Conservation (phyloP, 768 basidiomycete genomes). For the Candolleomyces efflorescens region DNA sequence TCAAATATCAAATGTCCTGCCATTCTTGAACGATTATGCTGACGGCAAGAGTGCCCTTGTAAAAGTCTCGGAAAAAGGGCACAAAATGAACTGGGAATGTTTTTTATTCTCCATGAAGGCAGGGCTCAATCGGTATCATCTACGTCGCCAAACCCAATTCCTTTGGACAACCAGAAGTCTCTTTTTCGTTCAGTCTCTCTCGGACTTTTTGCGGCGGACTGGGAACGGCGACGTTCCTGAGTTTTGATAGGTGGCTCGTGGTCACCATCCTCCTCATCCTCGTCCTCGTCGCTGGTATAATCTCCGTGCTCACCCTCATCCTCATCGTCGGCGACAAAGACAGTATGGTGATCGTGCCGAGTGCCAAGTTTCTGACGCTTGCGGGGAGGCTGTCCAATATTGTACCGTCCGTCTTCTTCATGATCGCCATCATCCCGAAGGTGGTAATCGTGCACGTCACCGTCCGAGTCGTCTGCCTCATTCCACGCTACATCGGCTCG, state of each 20-base stretch:
- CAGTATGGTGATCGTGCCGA: constrained; percentile 36
- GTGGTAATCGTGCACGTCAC: constrained; percentile 5
- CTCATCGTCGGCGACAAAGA: constrained; percentile 51
- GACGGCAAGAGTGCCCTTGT: too few relatives aligned
- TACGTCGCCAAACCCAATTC: constrained; percentile 25
- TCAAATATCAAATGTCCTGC: neutral
- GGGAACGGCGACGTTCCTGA: too few relatives aligned
- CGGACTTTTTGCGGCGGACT: neutral
- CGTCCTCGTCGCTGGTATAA: constrained; percentile 13
- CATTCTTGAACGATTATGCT: too few relatives aligned
- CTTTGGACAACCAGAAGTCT: constrained; percentile 60
- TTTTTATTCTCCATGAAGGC: neutral
- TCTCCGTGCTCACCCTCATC: constrained; percentile 24
- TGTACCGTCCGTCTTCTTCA: constrained; percentile 51
- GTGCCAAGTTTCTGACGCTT: constrained; percentile 44
- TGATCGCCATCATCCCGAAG: constrained; percentile 8
- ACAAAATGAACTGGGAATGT: neutral
- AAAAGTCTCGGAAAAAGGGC: neutral
- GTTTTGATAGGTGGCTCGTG: too few relatives aligned
- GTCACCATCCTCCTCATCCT: constrained; percentile 1
- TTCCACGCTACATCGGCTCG: neutral
- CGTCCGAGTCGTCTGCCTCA: neutral
- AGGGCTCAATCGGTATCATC: constrained; percentile 13
- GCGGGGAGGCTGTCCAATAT: constrained; percentile 44
- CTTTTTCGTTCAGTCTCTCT: constrained; percentile 30